Evolutionary conservation across 164 flowering plant species (phyloP), one percentile per base, ranked within the genome.

Genomic region (Liquidambar formosana): DNA sequence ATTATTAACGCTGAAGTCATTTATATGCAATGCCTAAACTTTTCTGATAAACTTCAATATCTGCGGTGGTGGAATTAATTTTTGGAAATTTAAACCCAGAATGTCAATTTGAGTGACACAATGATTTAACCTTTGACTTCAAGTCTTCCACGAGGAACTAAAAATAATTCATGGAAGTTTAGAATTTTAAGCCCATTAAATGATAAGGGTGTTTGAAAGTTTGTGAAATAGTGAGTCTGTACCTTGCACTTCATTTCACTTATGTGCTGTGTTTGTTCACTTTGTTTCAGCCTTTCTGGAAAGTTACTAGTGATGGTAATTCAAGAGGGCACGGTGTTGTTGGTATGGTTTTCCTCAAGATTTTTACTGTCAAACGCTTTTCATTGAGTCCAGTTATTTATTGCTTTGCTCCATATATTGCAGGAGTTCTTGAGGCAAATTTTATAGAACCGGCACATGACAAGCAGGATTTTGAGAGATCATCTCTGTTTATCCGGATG

Each of bases 361-460:
- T 2, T 33, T 33, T 2, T 2, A 19, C 4, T 14, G 23, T 19
- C 15, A 27, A n/a, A 12, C 23, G 61, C 26, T 66, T 61, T 46
- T 21, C 21, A 33, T 63, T 8, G 33, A 69, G n/a, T 72, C 68
- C 57, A 26, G 10, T 67, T 38, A 46, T 27, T 72, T 52, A 56
- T 66, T 60, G 25, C 38, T 57, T 59, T 46, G 19, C 14, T 70
- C 23, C 25, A 21, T 58, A 62, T 60, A 43, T 61, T 54, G 15
- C 72, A 92, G 99, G 97, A 64, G 84, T 93, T 70, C 93, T 93
- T 76, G 99, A 95, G 80, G 99, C 94, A 78, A 91, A 91, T 81
- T 95, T 95, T 77, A 87, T 93, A 59, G 92, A 95, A 71, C 99
- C 99, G 46, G 97, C 94, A 47, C 99, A 95, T 80, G 97, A 95